These are phyloP conservation scores for Saccharomyces hybrid DNA, from an alignment of 1,139 yeast species.

Conservation along the genomic window DNA sequence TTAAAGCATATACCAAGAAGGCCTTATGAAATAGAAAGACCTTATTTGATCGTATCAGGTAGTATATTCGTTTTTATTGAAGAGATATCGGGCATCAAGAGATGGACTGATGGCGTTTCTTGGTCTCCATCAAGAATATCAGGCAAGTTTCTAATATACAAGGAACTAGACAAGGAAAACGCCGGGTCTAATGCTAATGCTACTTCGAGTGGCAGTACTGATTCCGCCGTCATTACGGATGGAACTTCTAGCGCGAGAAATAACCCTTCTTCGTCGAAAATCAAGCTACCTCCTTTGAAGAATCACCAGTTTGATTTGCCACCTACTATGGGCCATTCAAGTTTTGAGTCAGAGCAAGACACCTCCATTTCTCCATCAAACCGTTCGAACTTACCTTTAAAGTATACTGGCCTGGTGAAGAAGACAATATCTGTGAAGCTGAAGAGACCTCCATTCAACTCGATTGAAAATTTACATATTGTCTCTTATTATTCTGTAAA, in stretches of 20 bases:
- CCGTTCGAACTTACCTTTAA: constrained; percentile 38
- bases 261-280: not conserved
- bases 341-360: not conserved
- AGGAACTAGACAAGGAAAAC: constrained; percentile 49
- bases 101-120: constrained; percentile 93
- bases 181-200: constrained; percentile 1
- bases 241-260: not conserved
- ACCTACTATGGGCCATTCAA: not conserved
- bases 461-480: constrained; percentile 54
- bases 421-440: constrained; percentile 63
- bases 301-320: not conserved
- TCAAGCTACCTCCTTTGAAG: not conserved
- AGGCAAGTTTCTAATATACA: constrained; percentile 72
- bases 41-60: constrained; percentile 59
- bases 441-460: constrained; percentile 18
- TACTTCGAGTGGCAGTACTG: not conserved
- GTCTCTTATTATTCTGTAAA: constrained; percentile 70
- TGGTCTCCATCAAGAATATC: constrained; percentile 87
- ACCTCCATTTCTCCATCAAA: not conserved
- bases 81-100: constrained; percentile 67
- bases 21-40: constrained; percentile 72
- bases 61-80: constrained; percentile 78
- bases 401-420: constrained; percentile 70
- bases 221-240: not conserved
- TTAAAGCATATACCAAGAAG: constrained; percentile 61